Evolutionary conservation across 192 early-diverging fungal species (phyloP), one percentile per base, ranked within the genome.

Genomic region (Chytriomyces sp.): DNA sequence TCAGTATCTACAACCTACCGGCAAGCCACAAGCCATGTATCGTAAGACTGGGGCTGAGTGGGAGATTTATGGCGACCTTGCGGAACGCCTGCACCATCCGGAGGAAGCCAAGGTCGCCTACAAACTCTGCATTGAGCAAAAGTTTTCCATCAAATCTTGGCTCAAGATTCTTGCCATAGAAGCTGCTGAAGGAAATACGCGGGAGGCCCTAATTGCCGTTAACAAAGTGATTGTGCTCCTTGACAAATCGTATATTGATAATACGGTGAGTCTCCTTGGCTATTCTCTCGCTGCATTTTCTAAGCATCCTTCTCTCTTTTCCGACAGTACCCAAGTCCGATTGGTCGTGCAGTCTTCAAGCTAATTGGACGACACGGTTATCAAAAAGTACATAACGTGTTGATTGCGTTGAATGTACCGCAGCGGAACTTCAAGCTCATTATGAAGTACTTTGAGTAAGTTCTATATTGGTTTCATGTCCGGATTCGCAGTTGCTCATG

Each of bases 21-120:
- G 52, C 36, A 62, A 53, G 22, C 39, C 72, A 36, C 72, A 39
- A 5, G 14, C 31, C 39, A 78, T 91, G 31, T 94, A 94, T 73
- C 92, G 93, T 34, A 96, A 96, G 81, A 95, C 94, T 25, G 93
- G 91, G 59, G 92, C 95, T 36, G 98, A 99, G 76, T 99, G 98
- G 98, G 98, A 99, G 78, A 86, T 96, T 28, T 91, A 94, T 60
- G 98, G 96, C 28, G 95, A 99, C 67, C 83, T 99, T 54, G 92
- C 93, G 0, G 81, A 89, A 52, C 89, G 98, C 36, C 79, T 99
- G 38, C 87, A 91, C 55, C 92, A 96, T 64, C 76, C 84, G 64
- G 90, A 91, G 3, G 98, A 99, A 72, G 94, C 95, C 5, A 92
- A 93, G 75, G 93, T 94, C 70, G 95, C 95, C 0, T 98, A 91